These are phyloP conservation scores for Puccinia novopanici DNA, from an alignment of 1,284 basidiomycete genomes.

Conservation along the genomic window DNA sequence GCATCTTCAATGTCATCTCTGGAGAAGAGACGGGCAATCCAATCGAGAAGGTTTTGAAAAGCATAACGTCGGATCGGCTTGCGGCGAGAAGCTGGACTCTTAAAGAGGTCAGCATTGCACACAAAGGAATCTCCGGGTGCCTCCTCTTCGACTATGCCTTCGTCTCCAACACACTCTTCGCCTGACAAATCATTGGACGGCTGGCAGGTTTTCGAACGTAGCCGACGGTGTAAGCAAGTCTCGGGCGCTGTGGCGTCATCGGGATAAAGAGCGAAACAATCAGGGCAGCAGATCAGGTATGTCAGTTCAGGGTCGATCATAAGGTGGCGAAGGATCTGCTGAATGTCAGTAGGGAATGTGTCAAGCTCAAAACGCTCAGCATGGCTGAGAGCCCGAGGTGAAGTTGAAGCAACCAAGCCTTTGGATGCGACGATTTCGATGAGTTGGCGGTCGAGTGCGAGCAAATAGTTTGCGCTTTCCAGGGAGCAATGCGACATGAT, in stretches of 20 bases:
- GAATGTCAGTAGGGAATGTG: not conserved
- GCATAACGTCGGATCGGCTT: conserved; percentile 10
- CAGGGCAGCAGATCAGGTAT: not conserved
- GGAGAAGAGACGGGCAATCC: conserved; percentile 18
- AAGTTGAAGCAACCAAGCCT: not conserved
- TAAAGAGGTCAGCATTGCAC: conserved; percentile 3
- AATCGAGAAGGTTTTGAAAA: conserved; percentile 3
- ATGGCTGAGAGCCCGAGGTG: not conserved
- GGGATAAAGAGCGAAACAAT: conserved; percentile 9
- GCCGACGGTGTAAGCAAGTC: not conserved
- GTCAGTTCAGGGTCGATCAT: not conserved
- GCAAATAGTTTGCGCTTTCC: not conserved
- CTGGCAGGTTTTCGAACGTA: not conserved
- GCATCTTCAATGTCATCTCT: conserved; percentile 29
- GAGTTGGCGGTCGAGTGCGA: not conserved
- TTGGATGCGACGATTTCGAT: not conserved
- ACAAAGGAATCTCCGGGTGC: not conserved
- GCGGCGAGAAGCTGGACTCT: not conserved
- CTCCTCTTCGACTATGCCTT: not conserved
- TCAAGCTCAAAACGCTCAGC: not conserved
- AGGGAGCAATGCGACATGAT: not conserved
- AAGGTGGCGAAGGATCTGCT: not conserved
- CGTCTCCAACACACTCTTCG: not conserved
- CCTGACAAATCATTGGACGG: no score
- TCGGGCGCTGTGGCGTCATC: not conserved